A percentile compares a stretch with the other conserved stretches of the same genome.
phyloP scores from a whole-genome alignment of 176 grass and related monocot genomes.

The Zizania latifolia region DNA sequence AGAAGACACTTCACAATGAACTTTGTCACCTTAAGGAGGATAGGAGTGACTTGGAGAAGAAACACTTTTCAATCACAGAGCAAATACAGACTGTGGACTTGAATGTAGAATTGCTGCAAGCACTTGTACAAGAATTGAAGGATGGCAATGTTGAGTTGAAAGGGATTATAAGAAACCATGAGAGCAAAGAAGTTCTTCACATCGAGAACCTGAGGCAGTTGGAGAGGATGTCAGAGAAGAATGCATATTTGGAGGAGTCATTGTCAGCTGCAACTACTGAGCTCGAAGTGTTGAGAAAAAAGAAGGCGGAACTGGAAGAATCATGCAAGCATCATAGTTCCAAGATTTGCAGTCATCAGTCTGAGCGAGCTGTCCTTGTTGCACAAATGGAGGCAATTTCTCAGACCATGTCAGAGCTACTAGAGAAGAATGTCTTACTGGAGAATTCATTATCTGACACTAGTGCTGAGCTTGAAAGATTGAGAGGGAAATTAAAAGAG shows the following conservation, averaged over 20 bases:
- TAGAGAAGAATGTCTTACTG: slow-evolving; percentile 58
- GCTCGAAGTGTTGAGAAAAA: slow-evolving; percentile 50
- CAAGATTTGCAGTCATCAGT: slow-evolving; percentile 43
- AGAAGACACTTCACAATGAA: slow-evolving; percentile 59
- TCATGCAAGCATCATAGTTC: slow-evolving; percentile 51
- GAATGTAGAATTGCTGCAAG: slow-evolving; percentile 66
- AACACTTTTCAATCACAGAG: slow-evolving; percentile 53
- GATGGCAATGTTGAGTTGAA: slow-evolving; percentile 76
- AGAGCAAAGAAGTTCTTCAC: slow-evolving; percentile 38
- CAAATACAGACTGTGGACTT: slow-evolving; percentile 63
- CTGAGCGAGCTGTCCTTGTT: slow-evolving; percentile 49
- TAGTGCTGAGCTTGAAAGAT: slow-evolving; percentile 58
- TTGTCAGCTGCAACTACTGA: slow-evolving; percentile 54
- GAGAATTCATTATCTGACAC: slow-evolving; percentile 72
- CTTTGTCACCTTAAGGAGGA: slow-evolving; percentile 60
- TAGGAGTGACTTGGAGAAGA: slow-evolving; percentile 58
- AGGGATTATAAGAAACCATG: slow-evolving; percentile 68
- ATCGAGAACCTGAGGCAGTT: slow-evolving; percentile 51
- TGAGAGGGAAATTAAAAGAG: slow-evolving; percentile 48
- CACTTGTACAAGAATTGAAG: slow-evolving; percentile 58
- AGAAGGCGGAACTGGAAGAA: slow-evolving; percentile 49
- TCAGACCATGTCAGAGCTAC: slow-evolving; percentile 55
- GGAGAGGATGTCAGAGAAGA: slow-evolving; percentile 61
- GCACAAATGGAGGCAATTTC: slow-evolving; percentile 55
- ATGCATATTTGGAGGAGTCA: slow-evolving; percentile 54